Evolutionary conservation across 73 alveolate species (phyloP), one percentile per base, ranked within the genome.

Genomic region (Blepharisma japonicum): DNA sequence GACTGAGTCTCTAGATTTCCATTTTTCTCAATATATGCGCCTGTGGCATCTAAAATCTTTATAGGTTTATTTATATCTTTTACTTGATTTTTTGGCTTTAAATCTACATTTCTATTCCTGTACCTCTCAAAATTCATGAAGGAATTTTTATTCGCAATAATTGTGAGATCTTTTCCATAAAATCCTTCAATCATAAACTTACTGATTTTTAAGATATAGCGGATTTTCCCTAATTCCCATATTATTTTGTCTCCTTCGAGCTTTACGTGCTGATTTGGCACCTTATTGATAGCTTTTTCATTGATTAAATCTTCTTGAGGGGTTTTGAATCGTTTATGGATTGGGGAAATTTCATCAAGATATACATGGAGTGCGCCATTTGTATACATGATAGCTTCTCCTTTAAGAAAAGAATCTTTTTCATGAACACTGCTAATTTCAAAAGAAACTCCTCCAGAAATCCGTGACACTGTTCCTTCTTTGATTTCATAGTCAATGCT

Each of bases 101-200:
- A 61, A 25, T 9, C 46, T 5, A 9, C 47, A 61, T 61, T 39
- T 2, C 4, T n/a, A 61, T n/a, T 61, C 48, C 74, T 0, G 23
- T 14, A 18, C 48, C 74, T 61, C 23, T 61, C 74, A 25, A 61
- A 61, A 61, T 61, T 61, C 47, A 61, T 14, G 14, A 61, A 61
- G 5, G 38, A 18, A 8, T 39, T 61, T 18, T 61, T 39, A 25
- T 61, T 61, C 18, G 23, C 47, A 4, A 20, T 14, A 4, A 14
- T 14, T 14, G 23, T 25, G 18, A 61, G 23, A 20, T 8, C 39
- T 14, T 61, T 39, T 25, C 23, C 18, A 11, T 18, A 14, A 61
- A 20, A 61, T n/a, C 74, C 74, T 25, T 61, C 47, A 61, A 61
- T 61, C 14, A 14, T 61, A 61, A 61, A 20, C 11, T n/a, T n/a